Percentiles rank a stretch among this genome's conserved stretches.
These are phyloP conservation scores for Hyaloscypha finlandica DNA, from an alignment of 495 filamentous ascomycete species.

Conservation along the genomic window DNA sequence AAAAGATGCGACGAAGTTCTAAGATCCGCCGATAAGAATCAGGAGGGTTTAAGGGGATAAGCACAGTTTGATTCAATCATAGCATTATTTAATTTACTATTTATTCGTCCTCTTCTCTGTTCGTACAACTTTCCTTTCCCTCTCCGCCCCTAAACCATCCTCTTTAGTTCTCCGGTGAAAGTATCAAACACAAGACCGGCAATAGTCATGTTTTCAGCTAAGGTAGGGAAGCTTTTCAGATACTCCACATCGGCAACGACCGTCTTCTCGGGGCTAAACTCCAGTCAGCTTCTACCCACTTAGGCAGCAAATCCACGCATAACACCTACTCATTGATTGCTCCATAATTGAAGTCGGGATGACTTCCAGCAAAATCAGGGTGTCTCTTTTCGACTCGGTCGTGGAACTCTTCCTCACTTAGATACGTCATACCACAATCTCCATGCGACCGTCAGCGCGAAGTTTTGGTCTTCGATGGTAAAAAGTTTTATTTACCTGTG, in stretches of 20 bases:
- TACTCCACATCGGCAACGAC: constrained; percentile 14
- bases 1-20: background rate
- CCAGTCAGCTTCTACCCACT: too few relatives aligned
- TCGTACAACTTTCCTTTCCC: too few relatives aligned
- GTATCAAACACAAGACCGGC: constrained; percentile 17
- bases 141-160: background rate
- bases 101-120: too few relatives aligned
- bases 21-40: background rate
- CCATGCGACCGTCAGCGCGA: background rate
- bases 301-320: background rate
- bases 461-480: background rate
- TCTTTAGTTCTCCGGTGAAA: constrained; percentile 17
- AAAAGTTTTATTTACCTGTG: constrained; percentile 13
- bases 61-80: background rate
- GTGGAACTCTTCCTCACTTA: constrained; percentile 3
- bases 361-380: constrained; percentile 3
- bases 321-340: constrained; percentile 7
- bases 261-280: constrained; percentile 10
- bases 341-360: constrained; percentile 7
- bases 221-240: constrained; percentile 8
- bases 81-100: too few relatives aligned
- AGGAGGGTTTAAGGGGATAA: background rate
- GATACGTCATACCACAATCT: constrained; percentile 20
- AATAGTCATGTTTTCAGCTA: constrained; percentile 10
- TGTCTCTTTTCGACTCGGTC: constrained; percentile 1